These are phyloP conservation scores for Avena sativa DNA, from an alignment of 176 grass and related monocot species.

Conservation along the genomic window DNA sequence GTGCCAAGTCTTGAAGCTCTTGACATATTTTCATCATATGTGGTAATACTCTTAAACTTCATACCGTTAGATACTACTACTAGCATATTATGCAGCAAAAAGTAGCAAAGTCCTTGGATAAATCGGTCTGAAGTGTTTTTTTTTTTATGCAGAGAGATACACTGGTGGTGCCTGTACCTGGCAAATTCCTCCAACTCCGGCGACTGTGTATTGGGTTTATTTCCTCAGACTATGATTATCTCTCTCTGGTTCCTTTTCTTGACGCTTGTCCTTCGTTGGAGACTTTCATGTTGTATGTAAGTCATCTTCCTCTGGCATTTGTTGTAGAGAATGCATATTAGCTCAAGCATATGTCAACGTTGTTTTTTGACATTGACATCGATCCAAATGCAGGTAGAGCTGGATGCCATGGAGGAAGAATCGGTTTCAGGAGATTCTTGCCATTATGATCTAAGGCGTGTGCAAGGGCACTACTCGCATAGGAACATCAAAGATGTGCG, in stretches of 20 bases:
- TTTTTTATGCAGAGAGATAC: not conserved
- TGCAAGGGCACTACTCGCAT: conserved; percentile 3
- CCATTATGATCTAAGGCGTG: not conserved
- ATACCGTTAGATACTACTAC: not conserved
- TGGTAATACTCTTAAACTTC: conserved; percentile 1
- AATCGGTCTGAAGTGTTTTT: not conserved
- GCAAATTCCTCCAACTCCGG: not conserved
- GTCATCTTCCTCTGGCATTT: not conserved
- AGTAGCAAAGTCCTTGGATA: not conserved
- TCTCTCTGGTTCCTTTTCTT: conserved; percentile 2
- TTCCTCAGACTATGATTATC: not conserved
- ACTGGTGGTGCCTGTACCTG: not conserved
- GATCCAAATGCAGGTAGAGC: not conserved
- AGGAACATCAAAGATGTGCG: not conserved
- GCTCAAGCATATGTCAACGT: not conserved
- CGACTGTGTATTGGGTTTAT: not conserved
- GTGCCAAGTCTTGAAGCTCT: conserved; percentile 12
- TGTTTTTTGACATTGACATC: not conserved
- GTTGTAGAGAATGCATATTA: not conserved
- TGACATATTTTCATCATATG: not conserved
- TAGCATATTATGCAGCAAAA: not conserved
- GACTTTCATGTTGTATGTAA: not conserved
- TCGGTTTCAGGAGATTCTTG: not conserved
- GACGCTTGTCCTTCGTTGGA: conserved; percentile 12
- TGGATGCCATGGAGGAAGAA: not conserved